Base-by-base conservation (phyloP, 2,329 filamentous ascomycete species). In the Fusarium nurragi region DNA sequence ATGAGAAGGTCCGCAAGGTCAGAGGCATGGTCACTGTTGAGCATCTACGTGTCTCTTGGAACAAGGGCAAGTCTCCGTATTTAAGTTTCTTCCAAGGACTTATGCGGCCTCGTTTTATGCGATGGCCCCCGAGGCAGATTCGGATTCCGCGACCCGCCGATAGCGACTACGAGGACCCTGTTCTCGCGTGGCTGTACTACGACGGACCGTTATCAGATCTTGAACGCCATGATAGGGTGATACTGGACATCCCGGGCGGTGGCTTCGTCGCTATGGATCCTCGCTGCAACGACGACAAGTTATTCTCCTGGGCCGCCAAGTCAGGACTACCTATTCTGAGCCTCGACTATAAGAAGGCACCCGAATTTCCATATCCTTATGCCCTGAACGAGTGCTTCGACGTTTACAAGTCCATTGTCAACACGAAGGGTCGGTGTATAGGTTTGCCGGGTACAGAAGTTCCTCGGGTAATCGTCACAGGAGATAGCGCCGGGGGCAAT, bases 191-290 rank as follows among this genome's bases (percentile, higher is more conserved):
- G 94, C 81, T 99, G 28, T 99, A 97, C 77, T 99, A 94, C 71
- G 93, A 98, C 72, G 95, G 95, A 0, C 90, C 94, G 0, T 78
- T 97, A 9, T 87, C 89, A 3, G 89, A 93, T 43, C 80, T 97
- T 41, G 88, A 88, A 71, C 85, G 90, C 38, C 90, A 96, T 73
- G 89, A 86, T 47, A 90, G 90, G 70, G 77, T 99, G 25, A 86
- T 99, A 2, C 75, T 99, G 32, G 95, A 99, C 76, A 88, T 98
- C 5, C 95, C 95, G 0, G 95, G 95, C 2, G 95, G 95, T 28
- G 95, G 95, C 0, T 99, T 96, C 67, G 94, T 99, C 13, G 94
- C 95, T 18, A 99, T 99, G 95, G 89, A 92, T 57, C 95, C 95
- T n/a, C 84, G 95, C 43, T 92, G 90, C 71, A 93, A 96, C 71